Evolutionary conservation across 352 stramenopile genomes (phyloP).

Genomic region (Phytopythium cucurbitacearum): DNA sequence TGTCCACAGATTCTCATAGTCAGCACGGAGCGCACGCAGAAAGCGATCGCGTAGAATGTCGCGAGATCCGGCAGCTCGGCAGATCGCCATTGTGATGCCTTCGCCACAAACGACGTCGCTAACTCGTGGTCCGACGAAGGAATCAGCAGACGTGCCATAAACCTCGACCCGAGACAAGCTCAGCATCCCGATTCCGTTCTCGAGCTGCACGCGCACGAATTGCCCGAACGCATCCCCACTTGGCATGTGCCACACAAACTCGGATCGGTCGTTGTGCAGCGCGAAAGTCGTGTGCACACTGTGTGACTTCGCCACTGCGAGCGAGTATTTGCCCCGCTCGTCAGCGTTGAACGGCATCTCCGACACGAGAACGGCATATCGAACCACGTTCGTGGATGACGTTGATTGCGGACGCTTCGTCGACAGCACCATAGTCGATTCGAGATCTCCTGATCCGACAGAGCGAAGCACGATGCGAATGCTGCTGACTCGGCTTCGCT

Average conservation of each 20-base stretch:
- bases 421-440: not conserved
- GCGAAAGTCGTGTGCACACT: constrained; percentile 45
- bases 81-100: constrained; percentile 51
- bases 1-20: constrained; percentile 36
- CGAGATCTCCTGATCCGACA: constrained; percentile 11
- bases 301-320: constrained; percentile 41
- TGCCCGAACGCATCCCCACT: constrained; percentile 45
- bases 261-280: constrained; percentile 11
- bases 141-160: constrained; percentile 27
- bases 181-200: constrained; percentile 44
- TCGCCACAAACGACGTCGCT: constrained; percentile 55
- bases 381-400: constrained; percentile 8
- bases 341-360: constrained; percentile 55
- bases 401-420: constrained; percentile 12
- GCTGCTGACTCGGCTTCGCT: constrained; percentile 37
- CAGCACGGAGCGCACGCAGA: constrained; percentile 43
- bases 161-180: constrained; percentile 44
- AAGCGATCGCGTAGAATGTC: constrained; percentile 52
- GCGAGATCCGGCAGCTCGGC: constrained; percentile 24
- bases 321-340: constrained; percentile 56
- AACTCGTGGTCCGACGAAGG: constrained; percentile 54
- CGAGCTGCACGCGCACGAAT: constrained; percentile 63
- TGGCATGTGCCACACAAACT: constrained; percentile 38
- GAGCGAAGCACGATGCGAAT: constrained; percentile 19
- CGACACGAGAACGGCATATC: constrained; percentile 52